Conservation (phyloP, 345 rosid species). For the Toxicodendron radicans region DNA sequence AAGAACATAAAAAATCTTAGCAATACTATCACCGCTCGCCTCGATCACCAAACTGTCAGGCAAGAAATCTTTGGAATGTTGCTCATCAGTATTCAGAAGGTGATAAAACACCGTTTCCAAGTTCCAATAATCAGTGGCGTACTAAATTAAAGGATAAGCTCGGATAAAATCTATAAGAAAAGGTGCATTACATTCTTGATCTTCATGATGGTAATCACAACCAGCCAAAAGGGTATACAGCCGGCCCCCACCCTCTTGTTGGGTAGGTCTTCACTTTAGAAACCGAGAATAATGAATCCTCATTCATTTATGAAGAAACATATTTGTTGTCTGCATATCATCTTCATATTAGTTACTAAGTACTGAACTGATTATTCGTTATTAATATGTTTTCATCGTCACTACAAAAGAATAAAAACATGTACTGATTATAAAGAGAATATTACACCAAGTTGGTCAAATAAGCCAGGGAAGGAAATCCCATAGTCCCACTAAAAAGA, state of each 20-base stretch:
- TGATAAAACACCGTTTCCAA: constrained; percentile 20
- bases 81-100: neutral
- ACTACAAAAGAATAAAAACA: constrained; percentile 21
- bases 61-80: constrained; percentile 21
- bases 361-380: no score
- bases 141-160: constrained; percentile 17
- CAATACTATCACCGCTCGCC: constrained; percentile 21
- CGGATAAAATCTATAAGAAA: constrained; percentile 3
- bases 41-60: neutral
- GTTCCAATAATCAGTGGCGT: constrained; percentile 29
- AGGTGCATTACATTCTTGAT: neutral
- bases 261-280: neutral
- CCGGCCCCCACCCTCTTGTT: neutral
- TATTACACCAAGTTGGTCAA: constrained; percentile 39
- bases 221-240: no score
- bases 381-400: neutral
- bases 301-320: neutral
- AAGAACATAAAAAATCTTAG: neutral
- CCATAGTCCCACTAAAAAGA: constrained; percentile 6
- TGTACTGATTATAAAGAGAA: constrained; percentile 17
- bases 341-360: no score
- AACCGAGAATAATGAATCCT: neutral
- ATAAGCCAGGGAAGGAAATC: constrained; percentile 22
- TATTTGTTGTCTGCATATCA: no score
- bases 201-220: constrained; percentile 16